Percentiles rank a stretch among this genome's conserved stretches.
These are phyloP conservation scores for Grosmannia clavigera DNA, from an alignment of 2,329 filamentous ascomycete species.

Conservation along the genomic window DNA sequence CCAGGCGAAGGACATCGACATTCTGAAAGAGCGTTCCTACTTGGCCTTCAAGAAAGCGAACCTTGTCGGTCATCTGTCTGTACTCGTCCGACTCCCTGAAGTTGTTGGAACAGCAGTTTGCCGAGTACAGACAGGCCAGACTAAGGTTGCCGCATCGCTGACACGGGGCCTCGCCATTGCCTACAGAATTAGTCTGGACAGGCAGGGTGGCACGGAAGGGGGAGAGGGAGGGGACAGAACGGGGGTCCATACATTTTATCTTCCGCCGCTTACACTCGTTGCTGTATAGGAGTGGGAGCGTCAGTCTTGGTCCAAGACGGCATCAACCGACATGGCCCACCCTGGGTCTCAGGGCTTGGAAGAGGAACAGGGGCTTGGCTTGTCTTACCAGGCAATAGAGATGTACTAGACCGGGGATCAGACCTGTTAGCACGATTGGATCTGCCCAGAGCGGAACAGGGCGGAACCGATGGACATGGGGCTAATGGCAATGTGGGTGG, in stretches of 20 bases:
- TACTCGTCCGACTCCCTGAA: conserved; percentile 55
- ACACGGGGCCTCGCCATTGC: conserved; percentile 55
- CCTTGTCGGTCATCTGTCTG: conserved; percentile 64
- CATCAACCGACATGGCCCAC: neutral
- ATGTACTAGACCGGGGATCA: conserved; percentile 32
- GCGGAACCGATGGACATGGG: neutral
- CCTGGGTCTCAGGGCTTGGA: neutral
- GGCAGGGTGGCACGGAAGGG: neutral
- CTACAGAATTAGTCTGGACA: conserved; percentile 7
- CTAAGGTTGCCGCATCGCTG: conserved; percentile 57
- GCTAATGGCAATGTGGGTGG: neutral
- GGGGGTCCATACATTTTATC: conserved; percentile 22
- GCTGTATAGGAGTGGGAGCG: conserved; percentile 22
- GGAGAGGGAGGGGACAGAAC: conserved; percentile 13
- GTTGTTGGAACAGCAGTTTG: conserved; percentile 27
- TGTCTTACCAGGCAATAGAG: conserved; percentile 46
- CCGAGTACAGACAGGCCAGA: conserved; percentile 22
- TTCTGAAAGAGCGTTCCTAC: conserved; percentile 65
- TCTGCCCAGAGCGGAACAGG: neutral
- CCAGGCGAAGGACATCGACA: conserved; percentile 54
- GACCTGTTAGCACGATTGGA: neutral
- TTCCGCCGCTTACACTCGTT: conserved; percentile 33
- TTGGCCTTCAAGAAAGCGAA: conserved; percentile 68
- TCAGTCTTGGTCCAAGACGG: neutral
- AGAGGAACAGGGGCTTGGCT: neutral